Base-by-base conservation (phyloP, 345 rosid genomes). In the Microcos paniculata region DNA sequence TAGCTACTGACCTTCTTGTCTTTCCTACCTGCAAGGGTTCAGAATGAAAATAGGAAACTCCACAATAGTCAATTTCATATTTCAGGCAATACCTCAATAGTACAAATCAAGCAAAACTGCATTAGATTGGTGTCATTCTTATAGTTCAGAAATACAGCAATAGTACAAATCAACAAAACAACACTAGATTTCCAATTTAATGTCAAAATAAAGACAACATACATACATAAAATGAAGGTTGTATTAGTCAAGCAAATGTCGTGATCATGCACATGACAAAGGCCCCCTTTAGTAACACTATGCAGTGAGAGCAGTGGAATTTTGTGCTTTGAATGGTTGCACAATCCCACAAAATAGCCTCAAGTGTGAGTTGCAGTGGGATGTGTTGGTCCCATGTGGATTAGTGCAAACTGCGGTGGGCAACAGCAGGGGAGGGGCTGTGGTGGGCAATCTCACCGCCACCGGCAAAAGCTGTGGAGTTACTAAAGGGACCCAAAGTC, bases 1-100 rank as follows among this genome's bases (percentile, higher is more conserved):
- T 84, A 55, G 96, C 97, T 62, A 91, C 92, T 71, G 73, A 76
- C 88, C 84, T 93, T 87, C 99, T 90, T 23, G 99, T 96, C 75
- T 77, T 84, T 84, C 96, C 92, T 70, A 96, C 81, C 99, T 96
- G 83, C 79, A 90, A 75, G 83, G 15, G 46, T 70, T 49, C 76
- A 81, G 77, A 83, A 69, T 23, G 62, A 77, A 79, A n/a, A 76
- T 55, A 40, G 75, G 46, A 62, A 70, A 63, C 48, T 31, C 74
- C 63, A 71, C 42, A n/a, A 76, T 77, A 24, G 70, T 66, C n/a
- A 57, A 57, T 53, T 56, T 10, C 45, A 46, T 55, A 28, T 59
- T 72, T 26, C 43, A 56, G 40, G 30, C 53, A 40, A 55, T 61
- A 53, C 68, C 13, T 61, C 46, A 55, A 53, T 40, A 69, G 72